Percentiles rank a stretch among this genome's conserved stretches.
phyloP scores from a whole-genome alignment of 257 asterid species.

The Phtheirospermum japonicum region DNA sequence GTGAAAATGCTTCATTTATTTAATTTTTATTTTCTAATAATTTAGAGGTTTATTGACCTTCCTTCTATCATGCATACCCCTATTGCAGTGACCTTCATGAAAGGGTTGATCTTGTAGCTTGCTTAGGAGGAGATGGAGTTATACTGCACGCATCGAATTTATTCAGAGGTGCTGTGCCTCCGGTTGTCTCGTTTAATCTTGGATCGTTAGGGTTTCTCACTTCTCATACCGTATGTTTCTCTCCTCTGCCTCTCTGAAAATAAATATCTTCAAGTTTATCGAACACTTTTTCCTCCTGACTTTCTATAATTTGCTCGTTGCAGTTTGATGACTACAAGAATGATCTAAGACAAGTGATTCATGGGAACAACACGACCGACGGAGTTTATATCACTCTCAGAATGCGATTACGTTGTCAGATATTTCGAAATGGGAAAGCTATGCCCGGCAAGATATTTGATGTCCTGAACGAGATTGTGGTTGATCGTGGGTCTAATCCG shows the following conservation, averaged over 20 bases:
- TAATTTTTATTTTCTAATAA: no score
- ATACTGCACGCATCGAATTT: constrained; percentile 96
- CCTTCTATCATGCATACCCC: constrained; percentile 30
- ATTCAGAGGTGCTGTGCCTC: constrained; percentile 96
- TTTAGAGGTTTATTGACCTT: constrained; percentile 30
- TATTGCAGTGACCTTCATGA: constrained; percentile 88
- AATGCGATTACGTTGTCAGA: constrained; percentile 96
- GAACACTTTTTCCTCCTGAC: constrained; percentile 18
- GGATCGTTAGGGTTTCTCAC: constrained; percentile 99
- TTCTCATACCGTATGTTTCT: constrained; percentile 74
- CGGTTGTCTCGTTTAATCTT: constrained; percentile 97
- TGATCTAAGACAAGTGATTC: constrained; percentile 85
- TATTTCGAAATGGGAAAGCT: constrained; percentile 85
- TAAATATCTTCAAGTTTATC: constrained; percentile 17
- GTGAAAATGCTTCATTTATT: background rate
- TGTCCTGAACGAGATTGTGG: constrained; percentile 90
- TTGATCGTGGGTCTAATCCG: constrained; percentile 99
- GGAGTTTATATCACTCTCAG: constrained; percentile 94
- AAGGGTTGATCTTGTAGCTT: constrained; percentile 93
- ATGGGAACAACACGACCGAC: constrained; percentile 73
- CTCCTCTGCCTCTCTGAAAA: constrained; percentile 17
- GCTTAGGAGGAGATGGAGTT: constrained; percentile 99
- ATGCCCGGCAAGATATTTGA: constrained; percentile 91
- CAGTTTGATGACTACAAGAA: constrained; percentile 80
- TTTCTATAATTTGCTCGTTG: constrained; percentile 24